Conservation (phyloP, 495 filamentous ascomycete genomes). For the Pseudoneurospora amorphoporcata region DNA sequence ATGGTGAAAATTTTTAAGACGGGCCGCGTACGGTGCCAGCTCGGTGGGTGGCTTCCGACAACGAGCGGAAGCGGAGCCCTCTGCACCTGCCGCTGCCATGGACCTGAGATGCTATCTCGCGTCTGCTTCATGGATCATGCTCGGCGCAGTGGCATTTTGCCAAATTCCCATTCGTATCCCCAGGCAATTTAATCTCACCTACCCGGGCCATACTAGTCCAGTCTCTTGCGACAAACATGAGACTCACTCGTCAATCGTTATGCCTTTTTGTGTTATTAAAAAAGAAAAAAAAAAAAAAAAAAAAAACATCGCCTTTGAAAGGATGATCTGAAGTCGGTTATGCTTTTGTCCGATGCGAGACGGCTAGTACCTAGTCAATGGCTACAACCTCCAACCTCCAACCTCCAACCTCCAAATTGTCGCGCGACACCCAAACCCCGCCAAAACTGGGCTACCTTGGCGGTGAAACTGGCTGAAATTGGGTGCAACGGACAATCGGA, state of each 20-base stretch:
- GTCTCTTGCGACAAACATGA: background rate
- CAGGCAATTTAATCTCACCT: background rate
- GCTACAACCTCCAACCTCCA: background rate
- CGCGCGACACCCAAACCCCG: background rate
- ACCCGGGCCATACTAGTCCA: background rate
- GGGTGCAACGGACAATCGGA: background rate
- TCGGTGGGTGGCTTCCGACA: slow-evolving; percentile 3
- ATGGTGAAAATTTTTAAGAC: slow-evolving; percentile 2
- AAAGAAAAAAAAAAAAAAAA: too few relatives aligned
- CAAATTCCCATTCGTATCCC: background rate
- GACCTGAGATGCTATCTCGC: background rate
- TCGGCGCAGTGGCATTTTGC: background rate
- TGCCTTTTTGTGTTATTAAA: background rate
- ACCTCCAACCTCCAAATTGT: background rate
- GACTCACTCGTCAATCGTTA: background rate
- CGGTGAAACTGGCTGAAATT: background rate
- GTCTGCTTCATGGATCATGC: background rate
- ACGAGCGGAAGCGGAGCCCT: slow-evolving; percentile 1
- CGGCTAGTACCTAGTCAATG: background rate
- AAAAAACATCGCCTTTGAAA: background rate
- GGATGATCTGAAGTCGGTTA: background rate
- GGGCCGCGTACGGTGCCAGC: slow-evolving; percentile 2
- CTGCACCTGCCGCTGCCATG: background rate
- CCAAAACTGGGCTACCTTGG: background rate
- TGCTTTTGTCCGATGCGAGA: background rate